phyloP scores from a whole-genome alignment of 805 yeast genomes.

The Danielozyma ontarioensis region DNA sequence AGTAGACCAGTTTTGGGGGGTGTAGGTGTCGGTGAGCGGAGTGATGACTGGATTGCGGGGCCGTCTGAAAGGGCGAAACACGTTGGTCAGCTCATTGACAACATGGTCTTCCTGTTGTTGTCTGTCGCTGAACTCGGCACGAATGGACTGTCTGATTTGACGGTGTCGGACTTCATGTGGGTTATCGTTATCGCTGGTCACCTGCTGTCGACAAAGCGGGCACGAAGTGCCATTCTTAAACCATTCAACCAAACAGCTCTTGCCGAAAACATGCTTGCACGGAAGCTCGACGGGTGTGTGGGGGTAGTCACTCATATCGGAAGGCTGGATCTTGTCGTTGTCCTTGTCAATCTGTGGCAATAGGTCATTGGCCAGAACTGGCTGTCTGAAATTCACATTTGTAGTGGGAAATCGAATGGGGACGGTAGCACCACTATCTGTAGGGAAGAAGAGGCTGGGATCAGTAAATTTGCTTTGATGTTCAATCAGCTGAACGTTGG shows the following conservation, averaged over 20 bases:
- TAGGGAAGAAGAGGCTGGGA: conserved; percentile 29
- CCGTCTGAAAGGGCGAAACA: conserved; percentile 33
- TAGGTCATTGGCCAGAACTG: too few species aligned
- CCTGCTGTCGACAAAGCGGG: conserved; percentile 73
- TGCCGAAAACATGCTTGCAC: conserved; percentile 84
- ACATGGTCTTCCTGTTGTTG: neutral
- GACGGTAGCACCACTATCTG: conserved; percentile 18
- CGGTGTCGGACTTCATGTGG: neutral
- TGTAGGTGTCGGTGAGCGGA: conserved; percentile 34
- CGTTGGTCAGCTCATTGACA: conserved; percentile 17
- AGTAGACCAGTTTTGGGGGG: conserved; percentile 30
- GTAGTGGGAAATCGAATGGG: conserved; percentile 22
- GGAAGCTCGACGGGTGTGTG: conserved; percentile 76
- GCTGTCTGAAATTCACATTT: too few species aligned
- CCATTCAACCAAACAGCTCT: conserved; percentile 84
- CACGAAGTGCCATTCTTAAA: conserved; percentile 67
- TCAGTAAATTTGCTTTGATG: conserved; percentile 17
- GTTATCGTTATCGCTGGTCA: conserved; percentile 18
- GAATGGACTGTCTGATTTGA: neutral
- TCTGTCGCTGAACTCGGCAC: neutral
- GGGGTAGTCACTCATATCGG: conserved; percentile 5
- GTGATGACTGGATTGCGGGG: conserved; percentile 31
- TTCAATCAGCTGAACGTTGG: neutral
- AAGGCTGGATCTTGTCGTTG: neutral
- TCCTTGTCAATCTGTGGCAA: too few species aligned